phyloP scores from a whole-genome alignment of 495 filamentous ascomycete species.

The Aspergillus ostianus region DNA sequence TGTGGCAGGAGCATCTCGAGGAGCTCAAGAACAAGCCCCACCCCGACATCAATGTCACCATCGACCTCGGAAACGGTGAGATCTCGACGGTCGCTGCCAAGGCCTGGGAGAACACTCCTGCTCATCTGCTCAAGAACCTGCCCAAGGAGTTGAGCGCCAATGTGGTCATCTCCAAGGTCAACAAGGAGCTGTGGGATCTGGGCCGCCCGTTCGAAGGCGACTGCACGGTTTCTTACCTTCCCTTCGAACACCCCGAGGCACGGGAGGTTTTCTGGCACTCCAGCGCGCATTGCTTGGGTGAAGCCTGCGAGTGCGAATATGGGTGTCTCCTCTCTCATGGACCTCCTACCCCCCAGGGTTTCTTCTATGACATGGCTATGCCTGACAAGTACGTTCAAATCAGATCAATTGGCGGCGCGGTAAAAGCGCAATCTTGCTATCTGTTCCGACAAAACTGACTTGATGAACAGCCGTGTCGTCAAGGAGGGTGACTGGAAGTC shows the following conservation, averaged over 20 bases:
- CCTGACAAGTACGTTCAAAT: slow-evolving; percentile 54
- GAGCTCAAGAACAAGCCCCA: slow-evolving; percentile 54
- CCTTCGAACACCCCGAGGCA: slow-evolving; percentile 82
- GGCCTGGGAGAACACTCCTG: slow-evolving; percentile 54
- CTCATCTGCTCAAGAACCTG: slow-evolving; percentile 50
- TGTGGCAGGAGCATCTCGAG: slow-evolving; percentile 79
- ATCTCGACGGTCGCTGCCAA: slow-evolving; percentile 45
- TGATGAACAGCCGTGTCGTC: slow-evolving; percentile 56
- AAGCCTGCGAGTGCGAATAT: slow-evolving; percentile 85
- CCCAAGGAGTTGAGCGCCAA: slow-evolving; percentile 51
- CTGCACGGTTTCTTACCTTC: slow-evolving; percentile 74
- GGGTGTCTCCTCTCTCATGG: slow-evolving; percentile 90
- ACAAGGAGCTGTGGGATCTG: slow-evolving; percentile 87
- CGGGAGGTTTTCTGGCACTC: slow-evolving; percentile 91
- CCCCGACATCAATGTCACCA: slow-evolving; percentile 49
- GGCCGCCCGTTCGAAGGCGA: slow-evolving; percentile 77
- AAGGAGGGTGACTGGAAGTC: slow-evolving; percentile 72
- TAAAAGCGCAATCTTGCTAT: background rate
- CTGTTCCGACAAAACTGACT: slow-evolving; percentile 15
- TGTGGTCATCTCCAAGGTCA: slow-evolving; percentile 75
- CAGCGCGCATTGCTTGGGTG: slow-evolving; percentile 89
- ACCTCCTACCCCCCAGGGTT: slow-evolving; percentile 87
- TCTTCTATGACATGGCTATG: slow-evolving; percentile 97
- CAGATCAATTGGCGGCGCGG: background rate
- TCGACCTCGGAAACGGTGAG: slow-evolving; percentile 49